A percentile compares a stretch with the other conserved stretches of the same genome.
Evolutionary conservation across 768 basidiomycete genomes (phyloP).

Genomic region (Udeniomyces megalosporus): DNA sequence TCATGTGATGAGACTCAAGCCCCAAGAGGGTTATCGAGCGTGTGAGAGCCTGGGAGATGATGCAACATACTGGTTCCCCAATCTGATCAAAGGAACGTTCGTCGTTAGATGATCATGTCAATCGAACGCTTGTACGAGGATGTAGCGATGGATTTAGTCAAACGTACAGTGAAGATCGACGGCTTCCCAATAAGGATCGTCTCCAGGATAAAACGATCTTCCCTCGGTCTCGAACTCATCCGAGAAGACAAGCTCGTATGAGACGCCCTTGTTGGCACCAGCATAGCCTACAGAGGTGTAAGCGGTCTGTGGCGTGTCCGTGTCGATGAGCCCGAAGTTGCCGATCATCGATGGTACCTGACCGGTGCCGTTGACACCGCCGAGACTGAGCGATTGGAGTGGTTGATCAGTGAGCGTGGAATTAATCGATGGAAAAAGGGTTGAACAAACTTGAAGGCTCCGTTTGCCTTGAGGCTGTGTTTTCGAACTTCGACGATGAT

Average conservation of each 20-base stretch:
- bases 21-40: too few species aligned
- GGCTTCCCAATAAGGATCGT: conserved; percentile 74
- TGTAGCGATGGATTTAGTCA: background rate
- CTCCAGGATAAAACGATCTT: conserved; percentile 36
- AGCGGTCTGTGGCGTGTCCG: conserved; percentile 42
- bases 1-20: background rate
- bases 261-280: conserved; percentile 40
- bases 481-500: conserved; percentile 44
- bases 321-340: conserved; percentile 41
- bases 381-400: too few species aligned
- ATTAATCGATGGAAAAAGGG: background rate
- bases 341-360: conserved; percentile 65
- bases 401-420: background rate
- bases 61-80: background rate
- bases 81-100: too few species aligned
- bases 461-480: conserved; percentile 20
- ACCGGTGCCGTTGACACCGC: conserved; percentile 63
- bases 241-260: conserved; percentile 72
- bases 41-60: too few species aligned
- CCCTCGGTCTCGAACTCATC: conserved; percentile 67
- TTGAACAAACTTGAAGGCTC: conserved; percentile 48
- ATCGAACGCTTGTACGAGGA: background rate
- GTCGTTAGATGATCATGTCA: background rate
- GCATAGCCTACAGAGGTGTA: background rate
- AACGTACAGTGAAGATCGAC: conserved; percentile 28